Percentiles rank a stretch among this genome's conserved stretches.
phyloP scores from a whole-genome alignment of 23 red algal species.

The Gracilaria vermiculophylla region DNA sequence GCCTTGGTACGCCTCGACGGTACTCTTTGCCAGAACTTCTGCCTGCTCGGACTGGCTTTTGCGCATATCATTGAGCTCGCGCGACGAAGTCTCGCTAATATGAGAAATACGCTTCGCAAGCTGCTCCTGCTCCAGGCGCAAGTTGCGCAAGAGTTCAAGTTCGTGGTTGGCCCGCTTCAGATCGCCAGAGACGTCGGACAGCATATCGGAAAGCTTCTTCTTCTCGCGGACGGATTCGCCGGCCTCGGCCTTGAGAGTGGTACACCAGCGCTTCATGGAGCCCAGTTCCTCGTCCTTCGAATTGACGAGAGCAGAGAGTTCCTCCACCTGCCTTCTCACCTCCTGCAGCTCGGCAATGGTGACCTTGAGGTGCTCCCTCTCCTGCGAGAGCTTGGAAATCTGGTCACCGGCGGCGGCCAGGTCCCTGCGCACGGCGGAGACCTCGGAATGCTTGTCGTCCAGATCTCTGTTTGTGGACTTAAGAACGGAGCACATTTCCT shows the following conservation, averaged over 20 bases:
- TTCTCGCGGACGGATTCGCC: constrained; percentile 47
- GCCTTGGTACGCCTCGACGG: constrained; percentile 44
- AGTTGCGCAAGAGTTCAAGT: constrained; percentile 39
- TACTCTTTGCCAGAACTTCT: constrained; percentile 41
- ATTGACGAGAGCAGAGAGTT: background rate
- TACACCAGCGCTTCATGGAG: constrained; percentile 22
- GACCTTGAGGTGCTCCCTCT: constrained; percentile 32
- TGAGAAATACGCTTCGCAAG: constrained; percentile 30
- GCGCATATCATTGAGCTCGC: constrained; percentile 37
- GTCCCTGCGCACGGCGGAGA: background rate
- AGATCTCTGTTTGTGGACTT: constrained; percentile 18
- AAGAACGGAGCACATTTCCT: constrained; percentile 35
- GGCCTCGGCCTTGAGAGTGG: constrained; percentile 38
- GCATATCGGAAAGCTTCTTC: constrained; percentile 62
- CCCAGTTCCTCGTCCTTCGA: constrained; percentile 26
- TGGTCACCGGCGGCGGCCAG: constrained; percentile 2
- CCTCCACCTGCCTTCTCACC: constrained; percentile 24
- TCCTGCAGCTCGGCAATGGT: constrained; percentile 33
- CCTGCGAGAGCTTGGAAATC: constrained; percentile 6
- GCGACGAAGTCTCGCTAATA: constrained; percentile 38
- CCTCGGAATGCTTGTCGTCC: constrained; percentile 21
- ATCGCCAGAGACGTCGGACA: constrained; percentile 42
- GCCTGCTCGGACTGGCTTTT: constrained; percentile 56
- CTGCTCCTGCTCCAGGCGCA: constrained; percentile 51
- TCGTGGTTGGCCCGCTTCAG: constrained; percentile 58